Base-by-base conservation (phyloP, 768 basidiomycete genomes). In the Cystofilobasidium ferigula region DNA sequence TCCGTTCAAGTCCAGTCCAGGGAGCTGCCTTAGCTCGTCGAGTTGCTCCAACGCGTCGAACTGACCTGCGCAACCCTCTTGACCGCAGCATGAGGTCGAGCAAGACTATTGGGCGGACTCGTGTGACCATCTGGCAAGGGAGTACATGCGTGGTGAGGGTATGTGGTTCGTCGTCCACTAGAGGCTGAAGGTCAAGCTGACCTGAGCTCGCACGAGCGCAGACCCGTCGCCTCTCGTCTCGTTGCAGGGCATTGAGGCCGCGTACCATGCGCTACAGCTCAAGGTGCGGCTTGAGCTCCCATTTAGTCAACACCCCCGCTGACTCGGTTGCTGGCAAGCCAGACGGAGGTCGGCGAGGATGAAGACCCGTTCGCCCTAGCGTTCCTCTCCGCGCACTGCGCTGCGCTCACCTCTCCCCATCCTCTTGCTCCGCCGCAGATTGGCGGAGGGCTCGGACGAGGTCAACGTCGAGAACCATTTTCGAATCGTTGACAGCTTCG, bases 61-160 rank as follows among this genome's bases (percentile, higher is more conserved):
- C 56, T 57, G 56, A 57, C 56, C 56, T 57, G 28, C 18, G 12
- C 14, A 32, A 7, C 4, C 48, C 26, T 48, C 43, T 16, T 26
- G 9, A 22, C 34, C 13, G 14, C 51, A 80, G 66, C 85, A 90
- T 74, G 84, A 86, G 57, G 86, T 92, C 54, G 73, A 78, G 3
- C 83, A 85, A 59, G 73, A 83, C 34, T 85, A 88, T 53, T 78
- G 86, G 22, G 87, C 89, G 69, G 79, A 80, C 45, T 87, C 87
- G 51, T 77, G 91, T 16, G 89, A 91, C 71, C 82, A 84, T 51
- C 80, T 92, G 34, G 88, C 88, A 10, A 84, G 86, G 69, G 88
- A 89, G 71, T 92, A 91, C 71, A 89, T 89, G 71, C 88, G 85
- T 71, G 89, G 92, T 75, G 89, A 91, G 79, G 89, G 89, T 84